Percentiles rank a stretch among this genome's conserved stretches.
Conservation (phyloP, 1,139 yeast species). For the Spencermartinsiella ligniputridi region DNA sequence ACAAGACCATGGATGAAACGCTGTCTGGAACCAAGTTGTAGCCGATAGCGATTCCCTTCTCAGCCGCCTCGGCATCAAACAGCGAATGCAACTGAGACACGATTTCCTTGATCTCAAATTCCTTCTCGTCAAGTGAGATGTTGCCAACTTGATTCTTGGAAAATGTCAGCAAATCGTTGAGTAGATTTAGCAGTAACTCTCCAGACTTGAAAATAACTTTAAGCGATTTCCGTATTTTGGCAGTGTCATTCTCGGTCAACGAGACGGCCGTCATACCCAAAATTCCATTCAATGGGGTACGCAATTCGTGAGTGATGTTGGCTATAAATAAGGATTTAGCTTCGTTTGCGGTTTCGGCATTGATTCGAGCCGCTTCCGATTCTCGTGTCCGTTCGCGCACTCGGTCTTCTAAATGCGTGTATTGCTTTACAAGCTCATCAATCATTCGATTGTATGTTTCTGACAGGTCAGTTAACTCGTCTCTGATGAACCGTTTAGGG, state of each 20-base stretch:
- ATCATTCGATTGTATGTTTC: slow-evolving; percentile 91
- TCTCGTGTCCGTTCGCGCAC: slow-evolving; percentile 87
- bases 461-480: slow-evolving; percentile 82
- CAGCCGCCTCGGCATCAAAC: slow-evolving; percentile 41
- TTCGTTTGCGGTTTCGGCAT: slow-evolving; percentile 91
- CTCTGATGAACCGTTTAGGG: slow-evolving; percentile 61
- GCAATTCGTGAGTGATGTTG: slow-evolving; percentile 88
- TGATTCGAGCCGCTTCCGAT: slow-evolving; percentile 79
- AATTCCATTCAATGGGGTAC: slow-evolving; percentile 94
- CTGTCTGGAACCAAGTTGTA: slow-evolving; percentile 40
- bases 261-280: slow-evolving; percentile 95
- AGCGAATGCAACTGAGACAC: slow-evolving; percentile 75
- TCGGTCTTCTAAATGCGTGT: slow-evolving; percentile 78
- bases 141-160: slow-evolving; percentile 86
- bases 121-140: slow-evolving; percentile 75
- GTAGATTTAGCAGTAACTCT: slow-evolving; percentile 75
- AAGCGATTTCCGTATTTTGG: slow-evolving; percentile 61
- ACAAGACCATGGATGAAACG: slow-evolving; percentile 45
- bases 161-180: slow-evolving; percentile 84
- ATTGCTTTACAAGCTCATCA: slow-evolving; percentile 78
- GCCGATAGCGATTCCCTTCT: slow-evolving; percentile 24
- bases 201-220: slow-evolving; percentile 84
- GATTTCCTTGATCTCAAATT: slow-evolving; percentile 64
- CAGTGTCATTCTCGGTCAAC: slow-evolving; percentile 70
- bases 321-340: slow-evolving; percentile 95